phyloP scores from a whole-genome alignment of 2,329 filamentous ascomycete species.

The Arthrobotrys conoides region DNA sequence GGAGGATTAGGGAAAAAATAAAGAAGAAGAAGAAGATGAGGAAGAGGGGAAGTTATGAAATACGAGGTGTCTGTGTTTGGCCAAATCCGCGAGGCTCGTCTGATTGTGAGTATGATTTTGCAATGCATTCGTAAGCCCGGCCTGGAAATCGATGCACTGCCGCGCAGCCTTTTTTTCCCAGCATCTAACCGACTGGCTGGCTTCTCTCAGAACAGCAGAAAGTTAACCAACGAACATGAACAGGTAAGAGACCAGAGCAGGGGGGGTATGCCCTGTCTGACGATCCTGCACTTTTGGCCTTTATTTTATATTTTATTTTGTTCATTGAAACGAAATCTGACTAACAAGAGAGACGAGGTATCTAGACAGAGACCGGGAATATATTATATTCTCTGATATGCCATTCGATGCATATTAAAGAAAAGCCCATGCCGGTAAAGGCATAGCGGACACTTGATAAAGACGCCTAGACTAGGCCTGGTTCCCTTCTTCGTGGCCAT shows the following conservation, averaged over 20 bases:
- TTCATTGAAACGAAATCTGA: background rate
- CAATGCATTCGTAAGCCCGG: slow-evolving; percentile 54
- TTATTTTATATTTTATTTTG: background rate
- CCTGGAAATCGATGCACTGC: slow-evolving; percentile 21
- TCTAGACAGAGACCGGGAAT: background rate
- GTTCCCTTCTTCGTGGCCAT: too few species aligned
- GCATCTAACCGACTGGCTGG: slow-evolving; percentile 2
- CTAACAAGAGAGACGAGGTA: background rate
- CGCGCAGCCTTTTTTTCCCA: slow-evolving; percentile 20
- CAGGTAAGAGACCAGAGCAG: background rate
- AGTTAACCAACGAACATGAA: background rate
- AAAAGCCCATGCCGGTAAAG: background rate
- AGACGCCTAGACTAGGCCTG: background rate
- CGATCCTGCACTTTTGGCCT: slow-evolving; percentile 12
- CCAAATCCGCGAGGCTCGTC: slow-evolving; percentile 12
- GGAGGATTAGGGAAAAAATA: too few species aligned
- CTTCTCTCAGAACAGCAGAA: background rate
- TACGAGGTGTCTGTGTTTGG: slow-evolving; percentile 4
- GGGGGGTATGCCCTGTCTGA: background rate
- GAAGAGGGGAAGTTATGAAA: background rate
- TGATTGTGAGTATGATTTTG: background rate
- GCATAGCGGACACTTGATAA: background rate
- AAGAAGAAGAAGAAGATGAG: background rate
- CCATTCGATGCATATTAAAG: background rate
- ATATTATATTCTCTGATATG: too few species aligned